phyloP scores from a whole-genome alignment of 2,329 filamentous ascomycete genomes.

The Hawksworthiomyces lignivorus region DNA sequence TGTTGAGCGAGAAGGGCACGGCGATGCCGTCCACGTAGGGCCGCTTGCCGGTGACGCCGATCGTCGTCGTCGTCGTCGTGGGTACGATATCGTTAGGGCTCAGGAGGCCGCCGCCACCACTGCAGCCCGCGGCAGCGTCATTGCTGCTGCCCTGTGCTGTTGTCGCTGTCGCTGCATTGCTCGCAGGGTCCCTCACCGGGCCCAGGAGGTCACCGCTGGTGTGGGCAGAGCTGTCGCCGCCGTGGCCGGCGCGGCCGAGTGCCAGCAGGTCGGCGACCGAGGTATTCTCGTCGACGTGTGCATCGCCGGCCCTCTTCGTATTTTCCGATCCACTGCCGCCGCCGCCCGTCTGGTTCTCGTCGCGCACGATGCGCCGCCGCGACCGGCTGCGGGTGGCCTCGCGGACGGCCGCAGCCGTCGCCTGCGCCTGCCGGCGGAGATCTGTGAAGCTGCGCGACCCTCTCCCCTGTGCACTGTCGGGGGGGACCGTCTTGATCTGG shows the following conservation, averaged over 20 bases:
- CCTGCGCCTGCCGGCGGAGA: too few relatives aligned
- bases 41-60: slow-evolving; percentile 52
- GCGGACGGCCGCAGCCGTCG: neutral
- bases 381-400: slow-evolving; percentile 6
- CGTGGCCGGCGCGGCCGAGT: slow-evolving; percentile 30
- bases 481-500: slow-evolving; percentile 27
- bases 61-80: too few relatives aligned
- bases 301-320: slow-evolving; percentile 5
- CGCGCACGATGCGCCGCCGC: slow-evolving; percentile 5
- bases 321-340: too few relatives aligned
- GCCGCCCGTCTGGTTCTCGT: slow-evolving; percentile 3
- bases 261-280: slow-evolving; percentile 37
- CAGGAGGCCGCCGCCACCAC: slow-evolving; percentile 33
- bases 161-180: too few relatives aligned
- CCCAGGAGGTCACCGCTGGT: too few relatives aligned
- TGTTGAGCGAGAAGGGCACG: slow-evolving; percentile 62
- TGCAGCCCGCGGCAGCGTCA: slow-evolving; percentile 15
- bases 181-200: too few relatives aligned
- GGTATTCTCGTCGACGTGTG: slow-evolving; percentile 29
- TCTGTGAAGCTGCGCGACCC: too few relatives aligned
- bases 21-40: slow-evolving; percentile 63
- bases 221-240: neutral
- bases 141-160: neutral
- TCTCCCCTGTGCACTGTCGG: slow-evolving; percentile 15
- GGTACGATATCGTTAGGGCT: slow-evolving; percentile 34